A percentile compares a stretch with the other conserved stretches of the same genome.
Evolutionary conservation across 2,329 filamentous ascomycete genomes (phyloP).

Genomic region (Fusarium gaditjirri): DNA sequence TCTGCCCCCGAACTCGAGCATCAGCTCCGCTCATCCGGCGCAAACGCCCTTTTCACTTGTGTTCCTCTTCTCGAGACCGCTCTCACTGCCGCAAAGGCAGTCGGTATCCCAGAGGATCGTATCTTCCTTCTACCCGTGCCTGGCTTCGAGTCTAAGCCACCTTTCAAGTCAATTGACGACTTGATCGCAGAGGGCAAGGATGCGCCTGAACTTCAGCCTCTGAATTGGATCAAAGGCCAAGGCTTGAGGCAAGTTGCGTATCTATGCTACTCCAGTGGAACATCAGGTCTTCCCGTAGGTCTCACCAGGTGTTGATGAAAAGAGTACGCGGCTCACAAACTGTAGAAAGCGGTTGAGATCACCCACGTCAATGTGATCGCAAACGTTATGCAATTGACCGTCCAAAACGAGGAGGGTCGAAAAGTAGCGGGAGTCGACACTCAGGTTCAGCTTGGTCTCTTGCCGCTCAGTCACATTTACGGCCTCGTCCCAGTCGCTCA

Average conservation of each 20-base stretch:
- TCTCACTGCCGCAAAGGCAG: slow-evolving; percentile 70
- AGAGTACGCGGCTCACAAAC: neutral
- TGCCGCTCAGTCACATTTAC: slow-evolving; percentile 87
- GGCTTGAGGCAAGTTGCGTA: slow-evolving; percentile 76
- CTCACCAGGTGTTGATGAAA: fast-evolving
- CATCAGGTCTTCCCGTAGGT: slow-evolving; percentile 77
- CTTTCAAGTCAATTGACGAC: slow-evolving; percentile 73
- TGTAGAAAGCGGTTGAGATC: slow-evolving; percentile 84
- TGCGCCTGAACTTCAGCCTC: slow-evolving; percentile 62
- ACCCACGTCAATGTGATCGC: slow-evolving; percentile 83
- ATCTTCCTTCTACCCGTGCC: slow-evolving; percentile 78
- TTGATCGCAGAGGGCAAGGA: slow-evolving; percentile 69
- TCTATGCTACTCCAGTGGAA: slow-evolving; percentile 83
- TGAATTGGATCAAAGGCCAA: slow-evolving; percentile 72
- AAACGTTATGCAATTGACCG: slow-evolving; percentile 72
- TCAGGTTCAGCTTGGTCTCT: slow-evolving; percentile 70
- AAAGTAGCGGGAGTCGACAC: slow-evolving; percentile 50
- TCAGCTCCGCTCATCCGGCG: slow-evolving; percentile 75
- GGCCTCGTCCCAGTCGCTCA: slow-evolving; percentile 74
- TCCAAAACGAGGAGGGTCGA: slow-evolving; percentile 56
- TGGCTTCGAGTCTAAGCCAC: slow-evolving; percentile 59
- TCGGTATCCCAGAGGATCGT: slow-evolving; percentile 69
- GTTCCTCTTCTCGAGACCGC: slow-evolving; percentile 72
- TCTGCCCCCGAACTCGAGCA: slow-evolving; percentile 75
- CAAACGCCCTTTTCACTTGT: slow-evolving; percentile 79